phyloP scores from a whole-genome alignment of 331 rosid species.

The Stylosanthes scabra region DNA sequence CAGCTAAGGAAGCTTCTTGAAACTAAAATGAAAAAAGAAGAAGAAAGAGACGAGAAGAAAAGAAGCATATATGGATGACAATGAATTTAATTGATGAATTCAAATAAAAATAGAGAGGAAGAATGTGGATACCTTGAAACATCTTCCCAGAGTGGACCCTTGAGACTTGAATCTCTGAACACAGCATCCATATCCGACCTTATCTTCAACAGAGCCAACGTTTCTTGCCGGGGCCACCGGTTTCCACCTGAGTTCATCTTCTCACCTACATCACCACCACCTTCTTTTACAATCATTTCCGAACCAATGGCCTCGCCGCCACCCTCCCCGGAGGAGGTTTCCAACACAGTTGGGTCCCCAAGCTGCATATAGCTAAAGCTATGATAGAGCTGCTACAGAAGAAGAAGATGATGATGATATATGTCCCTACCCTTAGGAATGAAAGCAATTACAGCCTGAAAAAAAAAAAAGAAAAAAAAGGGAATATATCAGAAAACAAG shows the following conservation, averaged over 20 bases:
- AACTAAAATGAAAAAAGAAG: not conserved
- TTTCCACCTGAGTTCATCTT: constrained; percentile 60
- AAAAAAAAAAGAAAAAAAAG: too few species aligned
- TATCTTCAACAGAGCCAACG: constrained; percentile 88
- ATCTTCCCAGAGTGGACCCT: constrained; percentile 98
- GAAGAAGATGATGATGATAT: constrained; percentile 5
- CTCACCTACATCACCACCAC: constrained; percentile 46
- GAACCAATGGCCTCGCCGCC: constrained; percentile 23
- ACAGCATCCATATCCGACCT: constrained; percentile 85
- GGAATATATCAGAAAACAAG: constrained; percentile 45
- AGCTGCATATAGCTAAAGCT: constrained; percentile 34
- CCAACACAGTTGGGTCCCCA: constrained; percentile 43
- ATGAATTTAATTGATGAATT: too few species aligned
- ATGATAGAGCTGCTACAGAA: not conserved
- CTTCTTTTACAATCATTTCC: constrained; percentile 1
- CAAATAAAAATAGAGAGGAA: too few species aligned
- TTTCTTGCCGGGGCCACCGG: constrained; percentile 96
- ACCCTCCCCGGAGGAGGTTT: constrained; percentile 44
- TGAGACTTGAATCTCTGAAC: constrained; percentile 85
- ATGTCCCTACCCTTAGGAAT: constrained; percentile 24
- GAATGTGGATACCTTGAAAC: constrained; percentile 82
- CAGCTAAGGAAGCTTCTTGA: not conserved
- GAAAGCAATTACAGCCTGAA: constrained; percentile 51
- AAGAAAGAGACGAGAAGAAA: not conserved
- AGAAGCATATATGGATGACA: not conserved